These are phyloP conservation scores for Sambucus nigra DNA, from an alignment of 129 eudicot genomes.

Conservation along the genomic window DNA sequence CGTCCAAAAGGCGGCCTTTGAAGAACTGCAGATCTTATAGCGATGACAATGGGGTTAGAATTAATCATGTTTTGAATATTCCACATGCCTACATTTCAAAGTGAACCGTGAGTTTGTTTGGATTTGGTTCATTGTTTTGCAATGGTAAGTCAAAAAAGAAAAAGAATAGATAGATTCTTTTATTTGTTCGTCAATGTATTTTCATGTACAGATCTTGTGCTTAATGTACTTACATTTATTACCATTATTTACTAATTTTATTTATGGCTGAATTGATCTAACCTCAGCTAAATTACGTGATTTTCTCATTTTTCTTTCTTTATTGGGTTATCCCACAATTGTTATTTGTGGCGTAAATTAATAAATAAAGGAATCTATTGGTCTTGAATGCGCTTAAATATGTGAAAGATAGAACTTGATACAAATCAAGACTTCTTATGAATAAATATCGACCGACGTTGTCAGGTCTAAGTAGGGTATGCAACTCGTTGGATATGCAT, in stretches of 20 bases:
- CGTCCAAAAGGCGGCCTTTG: slow-evolving; percentile 22
- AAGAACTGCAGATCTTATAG: slow-evolving; percentile 21
- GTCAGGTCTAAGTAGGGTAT: too few relatives aligned
- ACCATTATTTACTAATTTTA: too few relatives aligned
- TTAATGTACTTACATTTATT: background rate
- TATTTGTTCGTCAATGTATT: background rate
- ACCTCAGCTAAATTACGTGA: background rate
- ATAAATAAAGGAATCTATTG: too few relatives aligned
- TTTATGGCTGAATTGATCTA: too few relatives aligned
- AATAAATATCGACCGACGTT: too few relatives aligned
- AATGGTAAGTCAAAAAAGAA: slow-evolving; percentile 53
- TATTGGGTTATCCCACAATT: background rate
- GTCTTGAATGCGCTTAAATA: too few relatives aligned
- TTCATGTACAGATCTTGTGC: background rate
- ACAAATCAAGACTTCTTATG: too few relatives aligned
- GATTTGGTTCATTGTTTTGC: slow-evolving; percentile 64
- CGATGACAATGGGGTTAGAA: slow-evolving; percentile 30
- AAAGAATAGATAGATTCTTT: slow-evolving; percentile 24
- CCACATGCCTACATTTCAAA: slow-evolving; percentile 36
- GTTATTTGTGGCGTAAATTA: too few relatives aligned
- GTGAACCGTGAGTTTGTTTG: slow-evolving; percentile 56
- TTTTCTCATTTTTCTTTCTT: background rate
- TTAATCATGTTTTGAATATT: slow-evolving; percentile 62
- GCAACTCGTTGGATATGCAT: too few relatives aligned
- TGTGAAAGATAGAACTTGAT: too few relatives aligned